These are phyloP conservation scores for Mycena venus DNA, from an alignment of 768 basidiomycete genomes.

Conservation along the genomic window DNA sequence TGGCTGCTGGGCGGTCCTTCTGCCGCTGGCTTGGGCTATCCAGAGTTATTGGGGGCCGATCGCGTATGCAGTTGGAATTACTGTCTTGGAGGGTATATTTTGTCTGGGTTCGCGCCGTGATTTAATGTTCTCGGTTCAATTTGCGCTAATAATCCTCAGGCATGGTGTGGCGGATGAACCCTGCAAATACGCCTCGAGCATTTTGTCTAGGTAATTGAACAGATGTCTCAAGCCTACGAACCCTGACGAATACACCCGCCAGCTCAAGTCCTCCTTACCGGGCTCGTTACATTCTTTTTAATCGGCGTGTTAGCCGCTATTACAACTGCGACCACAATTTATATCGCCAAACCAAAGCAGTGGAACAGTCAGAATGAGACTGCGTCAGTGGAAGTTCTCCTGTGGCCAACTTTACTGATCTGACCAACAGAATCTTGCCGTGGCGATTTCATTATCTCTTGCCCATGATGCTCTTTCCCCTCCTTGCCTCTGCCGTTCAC, in stretches of 20 bases:
- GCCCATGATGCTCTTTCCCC: conserved; percentile 29
- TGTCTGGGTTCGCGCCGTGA: conserved; percentile 10
- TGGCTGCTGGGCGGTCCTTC: conserved; percentile 37
- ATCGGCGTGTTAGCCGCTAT: conserved; percentile 25
- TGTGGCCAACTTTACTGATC: background rate
- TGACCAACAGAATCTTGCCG: background rate
- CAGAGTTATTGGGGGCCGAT: conserved; percentile 31
- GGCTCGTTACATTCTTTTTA: conserved; percentile 13
- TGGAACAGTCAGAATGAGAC: conserved; percentile 14
- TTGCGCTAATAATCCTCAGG: background rate
- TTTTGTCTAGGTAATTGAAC: conserved; percentile 21
- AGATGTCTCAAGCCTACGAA: no score
- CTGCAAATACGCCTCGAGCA: conserved; percentile 11
- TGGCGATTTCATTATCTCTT: conserved; percentile 30
- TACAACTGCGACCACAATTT: conserved; percentile 27
- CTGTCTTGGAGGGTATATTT: conserved; percentile 26
- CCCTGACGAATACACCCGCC: background rate
- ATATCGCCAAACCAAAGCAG: conserved; percentile 31
- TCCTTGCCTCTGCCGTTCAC: conserved; percentile 29
- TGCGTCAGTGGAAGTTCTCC: background rate
- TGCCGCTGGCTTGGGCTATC: conserved; percentile 26
- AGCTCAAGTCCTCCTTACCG: conserved; percentile 23
- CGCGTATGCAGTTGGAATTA: conserved; percentile 27
- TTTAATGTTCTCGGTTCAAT: background rate
- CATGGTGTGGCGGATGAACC: conserved; percentile 29